phyloP scores from a whole-genome alignment of 768 basidiomycete genomes.

The Strobilomyces confusus region DNA sequence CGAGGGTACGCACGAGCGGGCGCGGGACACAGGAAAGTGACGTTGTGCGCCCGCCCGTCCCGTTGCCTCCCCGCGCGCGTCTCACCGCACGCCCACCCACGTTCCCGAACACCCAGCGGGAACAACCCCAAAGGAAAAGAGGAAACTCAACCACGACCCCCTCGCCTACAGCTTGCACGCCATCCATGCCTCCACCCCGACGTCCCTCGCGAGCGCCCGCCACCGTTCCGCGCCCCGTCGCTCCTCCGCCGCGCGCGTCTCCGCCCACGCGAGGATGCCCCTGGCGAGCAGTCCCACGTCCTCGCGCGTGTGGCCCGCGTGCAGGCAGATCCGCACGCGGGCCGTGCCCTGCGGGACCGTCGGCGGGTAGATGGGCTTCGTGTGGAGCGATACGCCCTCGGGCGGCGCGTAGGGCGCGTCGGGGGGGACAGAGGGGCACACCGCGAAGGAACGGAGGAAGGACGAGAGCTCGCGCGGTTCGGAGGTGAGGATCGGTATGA shows the following conservation, averaged over 20 bases:
- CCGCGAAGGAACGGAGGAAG: conserved; percentile 41
- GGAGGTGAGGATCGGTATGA: conserved; percentile 79
- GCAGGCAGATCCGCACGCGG: conserved; percentile 84
- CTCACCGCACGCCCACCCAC: too few species aligned
- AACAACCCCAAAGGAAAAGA: too few species aligned
- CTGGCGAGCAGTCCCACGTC: conserved; percentile 59
- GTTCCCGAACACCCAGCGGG: too few species aligned
- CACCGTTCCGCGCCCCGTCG: not conserved
- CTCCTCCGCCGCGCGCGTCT: conserved; percentile 10
- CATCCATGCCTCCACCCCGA: conserved; percentile 27
- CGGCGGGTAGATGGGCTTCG: conserved; percentile 78
- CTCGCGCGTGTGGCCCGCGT: conserved; percentile 63
- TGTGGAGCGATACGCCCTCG: conserved; percentile 46
- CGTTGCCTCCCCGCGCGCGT: too few species aligned
- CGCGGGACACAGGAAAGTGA: too few species aligned
- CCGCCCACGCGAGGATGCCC: conserved; percentile 42
- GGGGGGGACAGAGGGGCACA: not conserved
- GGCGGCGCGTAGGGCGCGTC: too few species aligned
- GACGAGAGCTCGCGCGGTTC: conserved; percentile 73
- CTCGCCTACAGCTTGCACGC: conserved; percentile 22
- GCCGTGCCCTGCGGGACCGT: conserved; percentile 87
- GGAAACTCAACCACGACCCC: too few species aligned
- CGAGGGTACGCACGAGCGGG: too few species aligned
- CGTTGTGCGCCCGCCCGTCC: too few species aligned
- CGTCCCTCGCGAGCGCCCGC: conserved; percentile 12